phyloP scores from a whole-genome alignment of 441 rosid species.

The Erodium trifolium region DNA sequence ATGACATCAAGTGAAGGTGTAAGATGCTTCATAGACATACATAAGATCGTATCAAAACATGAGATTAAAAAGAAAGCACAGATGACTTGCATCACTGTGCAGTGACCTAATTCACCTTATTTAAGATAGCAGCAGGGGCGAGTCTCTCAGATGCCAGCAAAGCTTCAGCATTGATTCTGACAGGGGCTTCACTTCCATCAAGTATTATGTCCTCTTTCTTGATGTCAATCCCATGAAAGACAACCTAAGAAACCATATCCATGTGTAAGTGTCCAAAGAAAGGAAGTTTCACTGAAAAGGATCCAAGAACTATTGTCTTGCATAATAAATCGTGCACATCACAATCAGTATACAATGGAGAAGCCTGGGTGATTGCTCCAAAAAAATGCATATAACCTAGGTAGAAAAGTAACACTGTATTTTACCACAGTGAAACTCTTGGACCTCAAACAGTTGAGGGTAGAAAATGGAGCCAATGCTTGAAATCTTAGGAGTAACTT shows the following conservation, averaged over 20 bases:
- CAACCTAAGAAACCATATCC: constrained; percentile 39
- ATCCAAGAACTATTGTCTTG: not conserved
- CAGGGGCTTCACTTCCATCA: constrained; percentile 95
- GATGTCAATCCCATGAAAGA: constrained; percentile 75
- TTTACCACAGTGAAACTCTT: not conserved
- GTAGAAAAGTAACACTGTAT: not conserved
- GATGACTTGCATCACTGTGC: constrained; percentile 5
- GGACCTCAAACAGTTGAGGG: not conserved
- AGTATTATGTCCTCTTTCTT: constrained; percentile 70
- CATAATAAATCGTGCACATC: not conserved
- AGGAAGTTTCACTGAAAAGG: constrained; percentile 1
- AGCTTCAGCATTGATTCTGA: constrained; percentile 73
- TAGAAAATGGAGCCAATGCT: not conserved
- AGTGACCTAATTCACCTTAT: constrained; percentile 46
- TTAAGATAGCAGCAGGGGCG: constrained; percentile 61
- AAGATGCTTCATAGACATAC: not conserved
- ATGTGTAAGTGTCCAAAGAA: constrained; percentile 16
- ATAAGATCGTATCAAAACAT: constrained; percentile 7
- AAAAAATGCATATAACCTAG: not conserved
- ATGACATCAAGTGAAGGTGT: constrained; percentile 11
- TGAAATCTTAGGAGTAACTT: not conserved
- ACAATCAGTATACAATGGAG: constrained; percentile 1
- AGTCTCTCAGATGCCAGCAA: constrained; percentile 70
- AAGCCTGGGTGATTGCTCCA: not conserved
- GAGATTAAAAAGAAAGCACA: constrained; percentile 13